Evolutionary conservation across 2,329 filamentous ascomycete species (phyloP).

Genomic region (Cadophora malorum): DNA sequence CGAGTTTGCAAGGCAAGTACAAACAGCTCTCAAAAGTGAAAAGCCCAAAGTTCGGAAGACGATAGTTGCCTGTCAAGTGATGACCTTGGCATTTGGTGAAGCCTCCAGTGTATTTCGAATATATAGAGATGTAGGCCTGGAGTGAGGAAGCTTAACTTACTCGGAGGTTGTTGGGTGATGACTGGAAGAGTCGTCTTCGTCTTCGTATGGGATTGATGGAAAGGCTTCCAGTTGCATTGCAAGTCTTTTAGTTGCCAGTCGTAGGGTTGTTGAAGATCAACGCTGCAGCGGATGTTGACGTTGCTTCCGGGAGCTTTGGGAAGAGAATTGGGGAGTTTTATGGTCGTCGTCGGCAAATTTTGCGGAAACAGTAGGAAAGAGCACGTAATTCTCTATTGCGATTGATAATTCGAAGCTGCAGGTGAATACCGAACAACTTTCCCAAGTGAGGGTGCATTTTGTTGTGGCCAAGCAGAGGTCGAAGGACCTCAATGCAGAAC

Average conservation of each 20-base stretch:
- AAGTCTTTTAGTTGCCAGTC: neutral
- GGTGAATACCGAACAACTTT: neutral
- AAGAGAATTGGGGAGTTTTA: neutral
- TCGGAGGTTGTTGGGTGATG: neutral
- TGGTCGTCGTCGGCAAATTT: neutral
- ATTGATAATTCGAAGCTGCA: neutral
- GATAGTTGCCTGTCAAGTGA: neutral
- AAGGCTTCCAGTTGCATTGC: neutral
- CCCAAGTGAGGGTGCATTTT: neutral
- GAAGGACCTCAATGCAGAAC: neutral
- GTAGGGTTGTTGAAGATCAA: neutral
- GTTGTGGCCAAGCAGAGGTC: neutral
- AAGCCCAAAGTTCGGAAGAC: neutral
- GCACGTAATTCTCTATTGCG: neutral
- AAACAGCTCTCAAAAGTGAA: neutral
- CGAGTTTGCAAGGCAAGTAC: neutral
- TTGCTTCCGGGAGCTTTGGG: neutral
- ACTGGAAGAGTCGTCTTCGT: neutral
- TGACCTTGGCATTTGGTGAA: neutral
- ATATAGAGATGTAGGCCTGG: neutral
- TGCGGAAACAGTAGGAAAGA: neutral
- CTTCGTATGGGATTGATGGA: neutral
- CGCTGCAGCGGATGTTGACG: neutral
- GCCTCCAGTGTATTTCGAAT: too few relatives aligned
- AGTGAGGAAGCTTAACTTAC: neutral